Evolutionary conservation across 345 rosid genomes (phyloP).

Genomic region (Boechera divaricarpa): DNA sequence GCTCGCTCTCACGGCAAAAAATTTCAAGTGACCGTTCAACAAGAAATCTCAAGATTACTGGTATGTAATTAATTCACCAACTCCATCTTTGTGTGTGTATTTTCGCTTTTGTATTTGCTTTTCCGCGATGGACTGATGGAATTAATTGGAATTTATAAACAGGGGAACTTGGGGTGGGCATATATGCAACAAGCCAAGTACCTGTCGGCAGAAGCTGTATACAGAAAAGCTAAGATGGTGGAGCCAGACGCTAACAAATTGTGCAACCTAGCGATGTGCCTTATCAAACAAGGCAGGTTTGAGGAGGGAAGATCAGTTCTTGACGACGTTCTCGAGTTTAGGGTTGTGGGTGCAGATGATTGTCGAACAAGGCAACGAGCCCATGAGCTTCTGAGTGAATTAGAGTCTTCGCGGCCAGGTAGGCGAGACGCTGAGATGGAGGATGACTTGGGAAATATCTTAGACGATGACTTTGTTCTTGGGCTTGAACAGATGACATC

Average conservation of each 20-base stretch:
- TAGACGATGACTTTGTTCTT: constrained; percentile 63
- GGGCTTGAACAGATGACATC: constrained; percentile 58
- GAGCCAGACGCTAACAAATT: constrained; percentile 94
- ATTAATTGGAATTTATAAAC: background rate
- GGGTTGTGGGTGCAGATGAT: constrained; percentile 66
- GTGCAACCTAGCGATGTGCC: constrained; percentile 73
- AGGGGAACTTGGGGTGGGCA: constrained; percentile 99
- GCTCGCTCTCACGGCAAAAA: constrained; percentile 97
- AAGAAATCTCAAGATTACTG: constrained; percentile 84
- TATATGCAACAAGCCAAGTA: constrained; percentile 89
- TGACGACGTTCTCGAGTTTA: constrained; percentile 48
- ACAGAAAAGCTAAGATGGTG: constrained; percentile 80
- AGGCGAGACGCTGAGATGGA: constrained; percentile 39
- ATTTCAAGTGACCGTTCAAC: constrained; percentile 88
- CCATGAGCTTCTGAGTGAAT: constrained; percentile 55
- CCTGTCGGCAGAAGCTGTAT: constrained; percentile 84
- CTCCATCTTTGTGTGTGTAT: background rate
- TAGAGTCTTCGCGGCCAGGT: constrained; percentile 44
- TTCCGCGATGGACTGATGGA: background rate
- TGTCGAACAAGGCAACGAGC: constrained; percentile 60
- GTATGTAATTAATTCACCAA: constrained; percentile 52
- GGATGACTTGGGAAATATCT: constrained; percentile 46
- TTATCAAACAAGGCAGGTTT: constrained; percentile 69
- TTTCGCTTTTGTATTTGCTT: background rate
- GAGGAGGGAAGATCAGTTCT: constrained; percentile 61